Percentiles rank a stretch among this genome's conserved stretches.
Evolutionary conservation across 108 stramenopile genomes (phyloP).

Genomic region (Mayamaea pseudoterrestris): DNA sequence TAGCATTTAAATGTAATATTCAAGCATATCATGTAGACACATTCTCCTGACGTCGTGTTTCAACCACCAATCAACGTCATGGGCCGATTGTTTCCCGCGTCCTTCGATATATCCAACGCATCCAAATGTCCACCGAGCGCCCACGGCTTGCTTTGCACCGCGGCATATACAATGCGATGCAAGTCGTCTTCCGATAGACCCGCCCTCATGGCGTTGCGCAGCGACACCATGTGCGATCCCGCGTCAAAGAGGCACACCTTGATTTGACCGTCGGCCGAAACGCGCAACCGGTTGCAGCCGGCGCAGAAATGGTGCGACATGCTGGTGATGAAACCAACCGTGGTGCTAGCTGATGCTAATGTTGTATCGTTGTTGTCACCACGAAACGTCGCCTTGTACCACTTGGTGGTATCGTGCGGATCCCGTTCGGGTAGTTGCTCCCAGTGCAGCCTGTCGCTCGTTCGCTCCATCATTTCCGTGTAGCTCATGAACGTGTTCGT

Average conservation of each 20-base stretch:
- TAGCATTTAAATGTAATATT: too few relatives aligned
- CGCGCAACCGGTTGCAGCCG: slow-evolving; percentile 91
- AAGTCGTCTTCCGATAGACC: slow-evolving; percentile 37
- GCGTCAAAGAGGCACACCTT: slow-evolving; percentile 95
- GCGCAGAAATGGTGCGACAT: slow-evolving; percentile 98
- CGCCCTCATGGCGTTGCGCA: slow-evolving; percentile 76
- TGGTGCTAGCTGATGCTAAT: slow-evolving; percentile 10
- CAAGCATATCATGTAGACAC: too few relatives aligned
- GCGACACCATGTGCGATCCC: slow-evolving; percentile 57
- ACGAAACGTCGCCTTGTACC: slow-evolving; percentile 40
- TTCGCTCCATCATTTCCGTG: slow-evolving; percentile 59
- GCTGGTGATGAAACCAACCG: slow-evolving; percentile 96
- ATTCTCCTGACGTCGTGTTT: too few relatives aligned
- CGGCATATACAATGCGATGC: slow-evolving; percentile 44
- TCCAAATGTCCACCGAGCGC: slow-evolving; percentile 83
- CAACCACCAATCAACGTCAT: slow-evolving; percentile 97
- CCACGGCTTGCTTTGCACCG: slow-evolving; percentile 75
- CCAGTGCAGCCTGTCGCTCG: slow-evolving; percentile 9
- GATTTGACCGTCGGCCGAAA: slow-evolving; percentile 96
- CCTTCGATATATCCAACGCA: slow-evolving; percentile 62
- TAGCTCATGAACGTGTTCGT: slow-evolving; percentile 70
- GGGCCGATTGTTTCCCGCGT: slow-evolving; percentile 75
- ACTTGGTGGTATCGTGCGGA: slow-evolving; percentile 95
- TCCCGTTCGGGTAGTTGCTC: slow-evolving; percentile 48
- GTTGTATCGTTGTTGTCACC: not conserved